Evolutionary conservation across 2,329 filamentous ascomycete species (phyloP).

Genomic region (Stenocarpella maydis): DNA sequence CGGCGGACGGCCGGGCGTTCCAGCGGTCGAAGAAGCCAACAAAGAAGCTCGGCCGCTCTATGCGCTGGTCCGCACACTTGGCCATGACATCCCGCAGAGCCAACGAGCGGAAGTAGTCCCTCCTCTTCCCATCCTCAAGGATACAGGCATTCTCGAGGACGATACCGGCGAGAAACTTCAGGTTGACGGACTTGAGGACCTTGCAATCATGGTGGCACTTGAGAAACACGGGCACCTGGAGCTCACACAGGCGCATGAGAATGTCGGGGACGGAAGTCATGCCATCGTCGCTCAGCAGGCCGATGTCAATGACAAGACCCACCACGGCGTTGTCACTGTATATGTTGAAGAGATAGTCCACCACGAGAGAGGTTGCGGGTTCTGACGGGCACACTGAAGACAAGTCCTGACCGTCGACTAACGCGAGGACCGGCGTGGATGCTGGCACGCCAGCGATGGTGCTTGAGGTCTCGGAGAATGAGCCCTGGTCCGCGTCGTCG

Average conservation of each 20-base stretch:
- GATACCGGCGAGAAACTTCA: conserved; percentile 47
- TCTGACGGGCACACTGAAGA: conserved; percentile 14
- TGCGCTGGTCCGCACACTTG: conserved; percentile 42
- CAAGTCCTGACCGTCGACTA: conserved; percentile 36
- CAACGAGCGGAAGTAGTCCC: conserved; percentile 53
- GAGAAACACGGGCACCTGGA: conserved; percentile 37
- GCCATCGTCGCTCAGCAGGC: conserved; percentile 15
- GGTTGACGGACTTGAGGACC: conserved; percentile 39
- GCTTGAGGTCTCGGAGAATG: conserved; percentile 34
- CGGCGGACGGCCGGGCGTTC: conserved; percentile 44
- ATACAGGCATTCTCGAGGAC: conserved; percentile 54
- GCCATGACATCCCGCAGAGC: conserved; percentile 45
- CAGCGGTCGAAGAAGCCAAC: conserved; percentile 49
- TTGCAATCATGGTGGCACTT: conserved; percentile 38
- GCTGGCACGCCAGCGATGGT: conserved; percentile 34
- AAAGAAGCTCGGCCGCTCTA: conserved; percentile 46
- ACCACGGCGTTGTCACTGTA: conserved; percentile 34
- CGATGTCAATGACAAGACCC: conserved; percentile 35
- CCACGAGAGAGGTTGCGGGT: conserved; percentile 18
- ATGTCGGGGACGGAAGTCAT: conserved; percentile 23
- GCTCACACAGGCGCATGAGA: conserved; percentile 33
- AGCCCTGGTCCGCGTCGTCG: conserved; percentile 31
- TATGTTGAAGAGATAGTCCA: conserved; percentile 33
- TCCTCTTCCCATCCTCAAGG: conserved; percentile 48
- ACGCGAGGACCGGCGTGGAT: conserved; percentile 33